Base-by-base conservation (phyloP, 768 basidiomycete species). In the Boletales sp. region DNA sequence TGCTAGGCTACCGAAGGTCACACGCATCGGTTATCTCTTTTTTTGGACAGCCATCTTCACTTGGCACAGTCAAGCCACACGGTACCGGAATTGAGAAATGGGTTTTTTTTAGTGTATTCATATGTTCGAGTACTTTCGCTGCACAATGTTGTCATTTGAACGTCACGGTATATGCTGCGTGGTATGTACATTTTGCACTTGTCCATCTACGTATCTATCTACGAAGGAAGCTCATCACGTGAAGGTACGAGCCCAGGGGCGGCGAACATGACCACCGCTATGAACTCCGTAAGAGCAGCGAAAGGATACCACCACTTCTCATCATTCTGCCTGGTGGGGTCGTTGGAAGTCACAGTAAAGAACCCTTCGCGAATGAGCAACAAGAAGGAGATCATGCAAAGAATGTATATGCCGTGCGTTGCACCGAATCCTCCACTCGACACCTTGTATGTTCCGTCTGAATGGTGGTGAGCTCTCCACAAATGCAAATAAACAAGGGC, bases 221-320 rank as follows among this genome's bases (percentile, higher is more conserved):
- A 64, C 14, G 62, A 53, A 3, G 62, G 62, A 12, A 64, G 55
- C 50, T 64, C 60, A 3, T 61, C 62, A 4, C 57, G 56, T 8
- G 62, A 64, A 21, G 69, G 69, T 11, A 71, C 63, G 8, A 71
- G 58, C 19, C 69, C 69, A 17, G 67, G 67, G 27, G 58, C 52
- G 34, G 63, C 40, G 29, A 70, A 71, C 42, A 71, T 43, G 30
- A 62, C 29, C 3, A 64, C 68, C 2, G 67, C 67, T 13, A 67
- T 37, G 34, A 69, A 51, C 52, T 71, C 70, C 4, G 70, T 57
- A 11, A 63, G 41, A 9, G 65, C 70, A 32, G 64, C 60, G 15
- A 70, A 57, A 18, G 67, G 67, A 45, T 70, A 71, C 61, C 65
- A 71, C 43, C 60, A 57, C 15, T 55, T 48, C 44, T 70, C 67